Base-by-base conservation (phyloP, 2,329 filamentous ascomycete species). In the Berkeleyomyces basicola region DNA sequence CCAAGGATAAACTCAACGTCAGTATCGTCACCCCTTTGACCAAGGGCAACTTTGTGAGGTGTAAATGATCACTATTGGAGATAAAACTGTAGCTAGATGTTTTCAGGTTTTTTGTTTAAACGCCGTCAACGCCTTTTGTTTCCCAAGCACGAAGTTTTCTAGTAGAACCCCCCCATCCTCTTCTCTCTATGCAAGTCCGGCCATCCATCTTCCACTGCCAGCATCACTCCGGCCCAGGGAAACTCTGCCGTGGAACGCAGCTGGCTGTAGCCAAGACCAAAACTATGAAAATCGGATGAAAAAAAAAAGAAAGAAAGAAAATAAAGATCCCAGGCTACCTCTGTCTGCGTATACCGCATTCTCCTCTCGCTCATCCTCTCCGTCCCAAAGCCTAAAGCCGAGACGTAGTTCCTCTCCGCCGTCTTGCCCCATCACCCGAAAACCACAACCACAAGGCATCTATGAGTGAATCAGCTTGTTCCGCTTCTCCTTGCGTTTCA, bases 401-500 rank as follows among this genome's bases (percentile, higher is more conserved):
- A 62, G 31, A 44, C 23, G 47, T 33, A 39, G 40, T 62, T 57
- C 57, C 51, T 42, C 63, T 49, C 46, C 49, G 53, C 58, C 36
- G 59, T 37, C 47, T 5, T 16, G 36, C n/a, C 39, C 33, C 33
- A 40, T 7, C 36, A 10, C 7, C 11, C 4, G 5, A 53, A 23
- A 23, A 23, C 23, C 23, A 23, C 23, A 23, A 23, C 23, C 23
- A 23, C 23, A 23, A 23, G 23, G 23, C 14, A 58, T 66, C 81
- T 77, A 86, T 65, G 83, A 85, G 72, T 85, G 85, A 69, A 87
- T 71, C 72, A 90, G 76, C 77, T 92, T 93, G 75, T 92, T 99
- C 71, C 93, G 84, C 85, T 97, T 97, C 79, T 99, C 93, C 74
- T 90, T 88, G 71, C 91, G 83, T 84, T 90, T 96, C 74, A 96